Evolutionary conservation across 257 asterid species (phyloP).

Genomic region (Schizonepeta tenuifolia): DNA sequence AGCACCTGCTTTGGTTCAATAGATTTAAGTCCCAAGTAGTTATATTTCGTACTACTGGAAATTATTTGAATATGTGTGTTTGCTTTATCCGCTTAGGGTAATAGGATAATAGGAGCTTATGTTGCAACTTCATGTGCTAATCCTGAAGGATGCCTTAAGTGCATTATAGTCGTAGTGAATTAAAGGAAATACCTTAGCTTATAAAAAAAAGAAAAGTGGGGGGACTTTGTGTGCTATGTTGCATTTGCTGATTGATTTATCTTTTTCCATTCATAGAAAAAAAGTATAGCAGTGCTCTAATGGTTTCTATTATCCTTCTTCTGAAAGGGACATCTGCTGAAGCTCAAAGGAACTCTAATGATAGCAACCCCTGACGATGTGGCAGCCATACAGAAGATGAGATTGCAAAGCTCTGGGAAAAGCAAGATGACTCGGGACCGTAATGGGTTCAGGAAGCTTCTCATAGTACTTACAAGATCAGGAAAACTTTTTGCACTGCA

Average conservation of each 20-base stretch:
- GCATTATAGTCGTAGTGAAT: background rate
- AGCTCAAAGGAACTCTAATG: conserved; percentile 93
- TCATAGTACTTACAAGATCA: conserved; percentile 81
- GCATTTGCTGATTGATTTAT: conserved; percentile 20
- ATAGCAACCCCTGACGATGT: conserved; percentile 91
- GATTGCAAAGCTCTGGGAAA: conserved; percentile 85
- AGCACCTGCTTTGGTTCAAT: conserved; percentile 2
- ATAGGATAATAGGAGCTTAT: background rate
- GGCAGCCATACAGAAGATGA: conserved; percentile 77
- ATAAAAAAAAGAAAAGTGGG: background rate
- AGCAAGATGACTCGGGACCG: conserved; percentile 96
- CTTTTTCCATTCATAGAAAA: background rate
- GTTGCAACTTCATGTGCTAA: conserved; percentile 7
- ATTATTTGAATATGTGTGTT: background rate
- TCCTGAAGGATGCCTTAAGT: conserved; percentile 2
- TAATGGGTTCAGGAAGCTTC: conserved; percentile 78
- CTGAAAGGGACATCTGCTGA: conserved; percentile 85
- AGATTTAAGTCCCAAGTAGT: conserved; percentile 20
- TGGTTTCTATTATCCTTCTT: conserved; percentile 33
- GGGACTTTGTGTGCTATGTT: conserved; percentile 17
- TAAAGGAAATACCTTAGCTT: too few species aligned
- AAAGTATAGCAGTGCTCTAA: conserved; percentile 30
- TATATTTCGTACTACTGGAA: background rate
- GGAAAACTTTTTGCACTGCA: conserved; percentile 92
- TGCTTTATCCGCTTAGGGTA: conserved; percentile 17